Evolutionary conservation across 2,329 filamentous ascomycete genomes (phyloP), one percentile per base, ranked within the genome.

Genomic region (Ceratocystis colombiana): DNA sequence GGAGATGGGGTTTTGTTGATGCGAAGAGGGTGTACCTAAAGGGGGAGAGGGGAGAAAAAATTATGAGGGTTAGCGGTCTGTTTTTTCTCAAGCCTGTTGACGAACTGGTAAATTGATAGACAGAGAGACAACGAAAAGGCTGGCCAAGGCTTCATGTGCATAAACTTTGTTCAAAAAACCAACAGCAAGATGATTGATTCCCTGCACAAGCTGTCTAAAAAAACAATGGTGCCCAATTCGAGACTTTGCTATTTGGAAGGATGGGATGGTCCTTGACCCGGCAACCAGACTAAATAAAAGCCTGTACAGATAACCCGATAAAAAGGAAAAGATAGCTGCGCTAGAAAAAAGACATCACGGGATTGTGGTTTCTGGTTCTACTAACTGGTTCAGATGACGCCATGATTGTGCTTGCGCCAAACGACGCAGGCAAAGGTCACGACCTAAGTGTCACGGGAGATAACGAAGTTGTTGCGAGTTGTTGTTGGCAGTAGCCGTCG

Each of bases 1-100:
- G 66, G 63, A 41, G 82, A 79, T 66, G 79, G 82, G 72, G 77
- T 82, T 78, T 90, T 92, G 77, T 86, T 87, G 72, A 93, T 90
- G 77, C 88, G 87, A 78, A 93, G 78, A 73, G 89, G 89, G 76
- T 88, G 85, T 71, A 90, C 85, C 86, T 90, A 46, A 46, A 66
- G 30, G 45, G 15, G 59, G 55, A 10, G 74, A 62, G 48, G 33
- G 41, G 20, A 48, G 22, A n/a, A 74, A 61, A 48, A 28, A 57
- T 7, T 55, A 17, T 28, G 25, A 64, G 50, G 44, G 25, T 62
- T 50, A 66, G 33, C 15, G 25, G 12, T n/a, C n/a, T 45, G 57
- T 68, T 61, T 33, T 61, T 62, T 46, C 25, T 46, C 20, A 25
- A 28, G 53, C 53, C 53, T 25, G 15, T 57, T 57, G 53, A 57